Percentiles rank a stretch among this genome's conserved stretches.
Evolutionary conservation across 129 eudicot genomes (phyloP).

Genomic region (Gnaphalium uliginosum): DNA sequence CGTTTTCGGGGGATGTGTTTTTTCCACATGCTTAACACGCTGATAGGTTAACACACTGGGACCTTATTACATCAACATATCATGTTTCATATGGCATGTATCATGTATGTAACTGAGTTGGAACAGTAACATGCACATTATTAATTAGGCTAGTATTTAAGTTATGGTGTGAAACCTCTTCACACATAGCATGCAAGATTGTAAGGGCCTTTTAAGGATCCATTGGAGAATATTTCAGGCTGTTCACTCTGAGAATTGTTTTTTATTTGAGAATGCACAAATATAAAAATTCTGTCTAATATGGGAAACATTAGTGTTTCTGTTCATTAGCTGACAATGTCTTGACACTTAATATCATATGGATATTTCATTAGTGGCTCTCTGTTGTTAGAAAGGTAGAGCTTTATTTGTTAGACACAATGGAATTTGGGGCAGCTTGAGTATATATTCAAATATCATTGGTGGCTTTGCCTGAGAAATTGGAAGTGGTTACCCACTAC

Average conservation of each 20-base stretch:
- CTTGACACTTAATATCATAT: not conserved
- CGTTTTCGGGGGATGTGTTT: not conserved
- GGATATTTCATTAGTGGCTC: not conserved
- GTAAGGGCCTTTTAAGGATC: not conserved
- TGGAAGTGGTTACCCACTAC: not conserved
- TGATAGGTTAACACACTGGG: not conserved
- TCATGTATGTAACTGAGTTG: not conserved
- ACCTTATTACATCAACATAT: not conserved
- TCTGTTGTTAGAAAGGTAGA: not conserved
- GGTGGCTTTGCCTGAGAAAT: not conserved
- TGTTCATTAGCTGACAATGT: not conserved
- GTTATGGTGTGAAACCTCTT: not conserved
- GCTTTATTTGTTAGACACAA: not conserved
- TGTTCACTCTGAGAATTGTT: not conserved
- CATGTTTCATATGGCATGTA: not conserved
- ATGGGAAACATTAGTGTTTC: not conserved
- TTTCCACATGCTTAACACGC: not conserved
- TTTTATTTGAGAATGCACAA: not conserved
- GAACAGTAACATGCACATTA: not conserved
- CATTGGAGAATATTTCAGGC: not conserved
- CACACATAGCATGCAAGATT: not conserved
- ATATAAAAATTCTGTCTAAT: not conserved
- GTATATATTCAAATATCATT: not conserved
- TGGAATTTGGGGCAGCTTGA: slow-evolving; percentile 1
- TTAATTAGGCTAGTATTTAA: not conserved